Conservation (phyloP, 2,329 filamentous ascomycete genomes). For the Exophiala bonariae region DNA sequence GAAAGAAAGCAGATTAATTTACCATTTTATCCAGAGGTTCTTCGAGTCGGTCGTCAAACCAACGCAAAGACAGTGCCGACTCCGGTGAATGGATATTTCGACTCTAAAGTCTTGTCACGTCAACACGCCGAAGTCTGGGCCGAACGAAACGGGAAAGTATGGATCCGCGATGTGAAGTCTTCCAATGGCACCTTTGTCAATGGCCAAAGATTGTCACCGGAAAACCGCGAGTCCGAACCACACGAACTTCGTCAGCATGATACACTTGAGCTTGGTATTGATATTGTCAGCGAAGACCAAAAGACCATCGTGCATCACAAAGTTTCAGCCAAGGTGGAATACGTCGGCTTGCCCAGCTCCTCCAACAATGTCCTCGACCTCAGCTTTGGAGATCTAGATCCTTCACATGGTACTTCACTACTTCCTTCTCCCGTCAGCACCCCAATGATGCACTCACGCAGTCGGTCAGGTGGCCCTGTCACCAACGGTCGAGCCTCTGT, state of each 20-base stretch:
- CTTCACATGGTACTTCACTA: slow-evolving; percentile 68
- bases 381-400: slow-evolving; percentile 88
- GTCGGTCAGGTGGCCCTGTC: slow-evolving; percentile 67
- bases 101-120: slow-evolving; percentile 94
- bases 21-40: slow-evolving; percentile 87
- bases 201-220: slow-evolving; percentile 80
- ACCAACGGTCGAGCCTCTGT: slow-evolving; percentile 64
- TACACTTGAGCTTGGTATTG: slow-evolving; percentile 91
- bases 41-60: slow-evolving; percentile 93
- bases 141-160: slow-evolving; percentile 80
- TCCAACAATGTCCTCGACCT: slow-evolving; percentile 73
- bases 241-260: slow-evolving; percentile 91
- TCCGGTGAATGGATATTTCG: slow-evolving; percentile 89
- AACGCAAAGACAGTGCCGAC: slow-evolving; percentile 95
- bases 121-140: slow-evolving; percentile 97
- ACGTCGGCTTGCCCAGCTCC: slow-evolving; percentile 78
- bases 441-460: slow-evolving; percentile 65
- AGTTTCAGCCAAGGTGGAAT: slow-evolving; percentile 93
- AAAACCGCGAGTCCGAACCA: slow-evolving; percentile 94
- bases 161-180: slow-evolving; percentile 95
- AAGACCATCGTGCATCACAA: slow-evolving; percentile 99
- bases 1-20: slow-evolving; percentile 95
- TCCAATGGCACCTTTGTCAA: slow-evolving; percentile 99
- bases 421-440: slow-evolving; percentile 69
- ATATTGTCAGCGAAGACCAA: slow-evolving; percentile 98